Evolutionary conservation across 805 yeast species (phyloP), one percentile per base, ranked within the genome.

Genomic region (Yamadazyma phyllophila): DNA sequence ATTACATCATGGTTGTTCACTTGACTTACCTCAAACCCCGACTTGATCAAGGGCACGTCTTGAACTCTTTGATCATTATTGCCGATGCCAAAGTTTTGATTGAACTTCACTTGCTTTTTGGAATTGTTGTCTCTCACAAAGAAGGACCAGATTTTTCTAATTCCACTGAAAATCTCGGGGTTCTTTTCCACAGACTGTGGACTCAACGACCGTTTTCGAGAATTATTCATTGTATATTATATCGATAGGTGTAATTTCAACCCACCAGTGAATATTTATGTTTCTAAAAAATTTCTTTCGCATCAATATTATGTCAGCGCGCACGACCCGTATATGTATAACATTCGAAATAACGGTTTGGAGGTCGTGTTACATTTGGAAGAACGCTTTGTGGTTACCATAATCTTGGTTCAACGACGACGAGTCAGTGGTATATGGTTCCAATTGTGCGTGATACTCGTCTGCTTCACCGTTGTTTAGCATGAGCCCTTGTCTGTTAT

Each of bases 401-500:
- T 26, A 32, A 12, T 38, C 42, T 30, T 29, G 38, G 8, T 24
- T 20, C 4, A 24, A 31, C 4, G 45, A 36, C 2, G 39, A 32
- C 26, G n/a, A n/a, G n/a, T 26, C 35, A 3, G 36, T 16, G 14
- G 33, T 37, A 11, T 33, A 9, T 29, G 45, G 40, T 8, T 35
- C 35, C 16, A 26, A 34, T 3, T 15, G 7, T 8, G 20, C 14
- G 38, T 14, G 5, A 15, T 26, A 15, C 7, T 26, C 46, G 3
- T 43, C 38, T 5, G 12, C 17, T 2, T 48, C 48, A 2, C 32
- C 50, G 32, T 57, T 47, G 49, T 68, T 70, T 39, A 70, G 56
- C 20, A 51, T 54, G 37, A 70, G 60, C 0, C 66, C 64, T 24
- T 63, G 65, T 10, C 59, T 59, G n/a, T 59, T 47, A 2, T 51